Evolutionary conservation across 2,329 filamentous ascomycete species (phyloP), one percentile per base, ranked within the genome.

Genomic region (Lasiodiplodia hormozganensis): DNA sequence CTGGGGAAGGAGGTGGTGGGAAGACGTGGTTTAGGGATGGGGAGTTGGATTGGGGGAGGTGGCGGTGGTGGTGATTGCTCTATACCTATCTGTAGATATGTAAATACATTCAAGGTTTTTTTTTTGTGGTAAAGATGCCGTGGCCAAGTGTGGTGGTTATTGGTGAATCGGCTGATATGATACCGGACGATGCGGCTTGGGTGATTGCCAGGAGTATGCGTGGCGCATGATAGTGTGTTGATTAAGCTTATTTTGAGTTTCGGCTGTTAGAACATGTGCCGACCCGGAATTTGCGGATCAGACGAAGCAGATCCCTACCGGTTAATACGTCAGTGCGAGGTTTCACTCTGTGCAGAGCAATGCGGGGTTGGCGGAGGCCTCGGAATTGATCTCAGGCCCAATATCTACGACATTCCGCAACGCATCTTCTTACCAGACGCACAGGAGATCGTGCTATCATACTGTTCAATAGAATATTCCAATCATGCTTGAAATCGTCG

Each of bases 21-120:
- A 60, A 52, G 64, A 23, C 18, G 51, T 56, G 64, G 64, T 36
- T 66, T 51, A 43, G 64, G 64, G 64, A 66, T 23, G 14, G 14
- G 51, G 64, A 49, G 64, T n/a, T 66, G 64, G 64, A 66, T 25
- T 66, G 64, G 64, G 53, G 36, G 51, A 47, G 51, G 64, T 34
- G 28, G 16, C 18, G 64, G 36, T 66, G 51, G 51, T 66, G 64
- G 64, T 66, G 64, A 66, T 18, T 4, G 4, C 25, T 28, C 4
- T 18, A 23, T 36, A 3, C 25, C 38, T 36, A 57, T 16, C 10
- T 57, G 54, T 57, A 57, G 7, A 57, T 57, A 53, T 40, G 54
- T 58, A 58, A 11, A 40, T 38, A 58, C 2, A 11, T 12, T 21
- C 2, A 2, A 10, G 3, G 23, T 57, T 57, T 38, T 36, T 18